These are phyloP conservation scores for Triticum timopheevii DNA, from an alignment of 176 grass and related monocot genomes.

Conservation along the genomic window DNA sequence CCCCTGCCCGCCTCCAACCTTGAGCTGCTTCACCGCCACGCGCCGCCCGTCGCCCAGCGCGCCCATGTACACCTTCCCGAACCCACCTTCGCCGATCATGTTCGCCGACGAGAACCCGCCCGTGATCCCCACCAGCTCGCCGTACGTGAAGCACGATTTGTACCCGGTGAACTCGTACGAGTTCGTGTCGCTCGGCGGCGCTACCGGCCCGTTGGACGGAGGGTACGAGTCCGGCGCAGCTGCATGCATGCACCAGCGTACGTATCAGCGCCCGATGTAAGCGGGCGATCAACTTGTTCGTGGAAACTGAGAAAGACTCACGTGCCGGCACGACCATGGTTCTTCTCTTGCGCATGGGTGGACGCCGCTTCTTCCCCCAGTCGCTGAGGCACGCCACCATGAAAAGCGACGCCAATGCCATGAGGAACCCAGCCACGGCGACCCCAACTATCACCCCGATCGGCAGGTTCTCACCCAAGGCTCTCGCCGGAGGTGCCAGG, in stretches of 20 bases:
- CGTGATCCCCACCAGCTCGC: conserved; percentile 50
- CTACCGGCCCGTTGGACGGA: conserved; percentile 20
- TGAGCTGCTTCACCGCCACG: conserved; percentile 90
- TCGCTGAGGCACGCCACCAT: conserved; percentile 14
- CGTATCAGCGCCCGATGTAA: neutral
- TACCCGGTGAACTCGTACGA: conserved; percentile 39
- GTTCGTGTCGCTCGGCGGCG: conserved; percentile 7
- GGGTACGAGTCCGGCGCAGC: conserved; percentile 26
- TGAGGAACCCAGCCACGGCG: conserved; percentile 37
- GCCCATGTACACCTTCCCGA: conserved; percentile 65
- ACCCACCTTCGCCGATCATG: conserved; percentile 67
- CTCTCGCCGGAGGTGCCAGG: neutral
- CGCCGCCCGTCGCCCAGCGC: conserved; percentile 51
- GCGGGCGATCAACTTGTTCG: neutral
- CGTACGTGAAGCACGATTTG: conserved; percentile 65
- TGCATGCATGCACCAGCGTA: neutral
- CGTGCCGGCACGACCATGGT: conserved; percentile 24
- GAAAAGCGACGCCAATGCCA: conserved; percentile 35
- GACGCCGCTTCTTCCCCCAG: conserved; percentile 19
- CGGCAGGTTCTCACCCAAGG: neutral
- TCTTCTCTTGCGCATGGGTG: neutral
- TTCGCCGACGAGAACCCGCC: conserved; percentile 46
- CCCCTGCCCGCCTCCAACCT: conserved; percentile 58
- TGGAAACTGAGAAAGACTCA: conserved; percentile 3
- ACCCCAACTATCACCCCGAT: conserved; percentile 36